These are phyloP conservation scores for Ascochyta lentis DNA, from an alignment of 2,329 filamentous ascomycete species.

Conservation along the genomic window DNA sequence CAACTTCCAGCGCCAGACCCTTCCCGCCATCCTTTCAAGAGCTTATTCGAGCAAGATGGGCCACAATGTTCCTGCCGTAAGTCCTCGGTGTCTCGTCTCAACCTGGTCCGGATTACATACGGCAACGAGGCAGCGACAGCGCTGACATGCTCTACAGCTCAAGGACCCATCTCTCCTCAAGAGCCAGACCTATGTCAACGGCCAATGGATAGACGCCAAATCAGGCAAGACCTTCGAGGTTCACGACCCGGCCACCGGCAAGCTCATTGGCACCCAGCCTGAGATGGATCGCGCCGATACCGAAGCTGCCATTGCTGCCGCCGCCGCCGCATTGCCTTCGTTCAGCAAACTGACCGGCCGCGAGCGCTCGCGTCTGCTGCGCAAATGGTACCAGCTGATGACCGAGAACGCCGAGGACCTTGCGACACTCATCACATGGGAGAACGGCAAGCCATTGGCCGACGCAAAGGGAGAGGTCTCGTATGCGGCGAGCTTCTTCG, in stretches of 20 bases:
- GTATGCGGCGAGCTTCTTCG: slow-evolving; percentile 51
- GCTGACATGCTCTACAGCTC: slow-evolving; percentile 45
- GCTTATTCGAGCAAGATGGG: slow-evolving; percentile 51
- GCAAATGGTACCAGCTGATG: slow-evolving; percentile 83
- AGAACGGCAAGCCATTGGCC: slow-evolving; percentile 84
- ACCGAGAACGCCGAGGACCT: slow-evolving; percentile 80
- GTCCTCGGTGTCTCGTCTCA: slow-evolving; percentile 9
- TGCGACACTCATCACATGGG: slow-evolving; percentile 83
- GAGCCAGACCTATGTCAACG: slow-evolving; percentile 85
- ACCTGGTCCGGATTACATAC: neutral
- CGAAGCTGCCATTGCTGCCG: slow-evolving; percentile 82
- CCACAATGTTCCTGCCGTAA: slow-evolving; percentile 51
- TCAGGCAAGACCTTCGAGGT: slow-evolving; percentile 94
- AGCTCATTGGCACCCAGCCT: slow-evolving; percentile 80
- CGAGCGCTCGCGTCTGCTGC: slow-evolving; percentile 74
- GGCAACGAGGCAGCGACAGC: neutral
- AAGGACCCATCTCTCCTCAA: slow-evolving; percentile 73
- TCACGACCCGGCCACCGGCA: slow-evolving; percentile 79
- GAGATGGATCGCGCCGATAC: slow-evolving; percentile 84
- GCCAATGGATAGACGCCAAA: slow-evolving; percentile 84
- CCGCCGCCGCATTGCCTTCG: slow-evolving; percentile 73
- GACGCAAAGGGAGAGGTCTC: slow-evolving; percentile 51
- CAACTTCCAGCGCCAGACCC: slow-evolving; percentile 39
- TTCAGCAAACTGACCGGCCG: slow-evolving; percentile 77
- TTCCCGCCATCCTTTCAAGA: slow-evolving; percentile 47